Conservation (phyloP, 371 early-diverging fungal genomes). For the Mucor lusitanicus region DNA sequence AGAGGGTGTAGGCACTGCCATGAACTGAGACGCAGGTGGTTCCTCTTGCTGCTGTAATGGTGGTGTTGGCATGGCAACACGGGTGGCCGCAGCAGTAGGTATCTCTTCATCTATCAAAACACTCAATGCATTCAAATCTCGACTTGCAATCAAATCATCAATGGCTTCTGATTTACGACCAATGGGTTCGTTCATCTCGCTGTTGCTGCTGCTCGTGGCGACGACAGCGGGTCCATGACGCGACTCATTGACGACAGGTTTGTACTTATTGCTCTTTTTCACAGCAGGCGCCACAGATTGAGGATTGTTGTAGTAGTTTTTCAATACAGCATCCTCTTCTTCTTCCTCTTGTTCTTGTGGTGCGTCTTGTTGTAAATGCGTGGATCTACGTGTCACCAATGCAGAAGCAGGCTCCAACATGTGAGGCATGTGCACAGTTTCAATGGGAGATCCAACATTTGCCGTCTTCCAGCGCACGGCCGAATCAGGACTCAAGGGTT, state of each 20-base stretch:
- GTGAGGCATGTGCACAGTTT: slow-evolving; percentile 24
- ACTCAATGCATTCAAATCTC: slow-evolving; percentile 13
- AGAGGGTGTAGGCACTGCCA: background rate
- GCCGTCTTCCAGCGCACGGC: slow-evolving; percentile 36
- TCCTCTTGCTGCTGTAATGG: background rate
- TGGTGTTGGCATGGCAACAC: background rate
- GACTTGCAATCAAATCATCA: slow-evolving; percentile 14
- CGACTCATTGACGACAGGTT: background rate
- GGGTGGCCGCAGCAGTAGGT: background rate
- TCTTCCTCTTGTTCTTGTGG: background rate
- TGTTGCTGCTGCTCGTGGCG: background rate
- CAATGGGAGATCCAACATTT: slow-evolving; percentile 34
- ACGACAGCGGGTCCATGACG: background rate
- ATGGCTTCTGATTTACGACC: slow-evolving; percentile 12
- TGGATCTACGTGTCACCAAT: slow-evolving; percentile 17
- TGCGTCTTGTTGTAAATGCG: background rate
- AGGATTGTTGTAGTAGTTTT: slow-evolving; percentile 1
- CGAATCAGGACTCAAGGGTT: slow-evolving; percentile 15
- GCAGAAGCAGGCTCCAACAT: slow-evolving; percentile 23
- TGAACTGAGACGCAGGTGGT: background rate
- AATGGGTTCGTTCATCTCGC: background rate
- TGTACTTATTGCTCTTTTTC: background rate
- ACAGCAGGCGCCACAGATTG: background rate
- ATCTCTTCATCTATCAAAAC: slow-evolving; percentile 11
- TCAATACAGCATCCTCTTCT: background rate